Conservation (phyloP, 2,329 filamentous ascomycete genomes). For the Pyrenophora tritici-repentis region DNA sequence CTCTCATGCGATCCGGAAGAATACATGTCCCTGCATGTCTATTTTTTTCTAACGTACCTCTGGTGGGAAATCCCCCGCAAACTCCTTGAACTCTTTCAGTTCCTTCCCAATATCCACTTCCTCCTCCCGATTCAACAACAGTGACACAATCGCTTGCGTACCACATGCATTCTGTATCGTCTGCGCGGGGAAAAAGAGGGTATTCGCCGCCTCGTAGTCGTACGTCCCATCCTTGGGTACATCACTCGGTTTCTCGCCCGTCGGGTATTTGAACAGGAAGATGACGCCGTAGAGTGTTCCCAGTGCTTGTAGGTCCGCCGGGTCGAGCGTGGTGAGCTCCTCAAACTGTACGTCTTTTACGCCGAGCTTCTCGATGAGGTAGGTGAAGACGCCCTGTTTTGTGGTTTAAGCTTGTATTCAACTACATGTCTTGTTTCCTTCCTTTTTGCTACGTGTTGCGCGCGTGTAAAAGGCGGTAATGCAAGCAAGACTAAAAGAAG, state of each 20-base stretch:
- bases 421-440: too few relatives aligned
- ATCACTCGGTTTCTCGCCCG: constrained; percentile 66
- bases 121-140: constrained; percentile 81
- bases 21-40: neutral
- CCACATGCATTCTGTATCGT: constrained; percentile 99
- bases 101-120: constrained; percentile 73
- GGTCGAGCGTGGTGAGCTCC: constrained; percentile 88
- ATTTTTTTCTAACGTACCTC: constrained; percentile 45
- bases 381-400: constrained; percentile 88
- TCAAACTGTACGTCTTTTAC: constrained; percentile 96
- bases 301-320: constrained; percentile 70
- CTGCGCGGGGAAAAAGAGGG: constrained; percentile 92
- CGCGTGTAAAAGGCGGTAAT: too few relatives aligned
- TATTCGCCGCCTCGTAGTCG: constrained; percentile 73
- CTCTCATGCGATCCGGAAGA: too few relatives aligned
- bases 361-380: constrained; percentile 88
- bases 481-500: too few relatives aligned
- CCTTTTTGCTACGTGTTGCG: too few relatives aligned
- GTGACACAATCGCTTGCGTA: constrained; percentile 90
- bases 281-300: constrained; percentile 82
- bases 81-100: constrained; percentile 81
- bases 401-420: constrained; percentile 11
- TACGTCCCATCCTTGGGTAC: constrained; percentile 80
- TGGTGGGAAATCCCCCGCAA: constrained; percentile 79
- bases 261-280: constrained; percentile 97